A percentile compares a stretch with the other conserved stretches of the same genome.
Conservation (phyloP, 495 filamentous ascomycete species). For the Aspergillus haitiensis region DNA sequence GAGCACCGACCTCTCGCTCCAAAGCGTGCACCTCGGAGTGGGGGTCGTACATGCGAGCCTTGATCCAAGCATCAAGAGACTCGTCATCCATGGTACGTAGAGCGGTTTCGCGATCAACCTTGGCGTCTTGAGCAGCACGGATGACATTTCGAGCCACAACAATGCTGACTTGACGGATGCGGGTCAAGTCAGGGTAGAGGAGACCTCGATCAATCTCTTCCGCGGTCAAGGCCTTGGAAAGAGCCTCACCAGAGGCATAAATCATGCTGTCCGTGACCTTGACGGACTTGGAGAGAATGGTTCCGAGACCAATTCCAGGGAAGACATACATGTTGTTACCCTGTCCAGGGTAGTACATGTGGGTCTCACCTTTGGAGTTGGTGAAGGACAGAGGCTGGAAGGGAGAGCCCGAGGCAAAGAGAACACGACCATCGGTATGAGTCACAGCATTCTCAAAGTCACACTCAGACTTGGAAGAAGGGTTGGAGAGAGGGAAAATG, state of each 20-base stretch:
- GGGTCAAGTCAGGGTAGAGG: constrained; percentile 90
- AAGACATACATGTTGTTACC: constrained; percentile 96
- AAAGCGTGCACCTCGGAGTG: constrained; percentile 59
- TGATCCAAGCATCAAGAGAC: constrained; percentile 76
- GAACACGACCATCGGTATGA: constrained; percentile 82
- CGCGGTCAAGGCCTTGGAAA: constrained; percentile 73
- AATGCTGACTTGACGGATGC: constrained; percentile 87
- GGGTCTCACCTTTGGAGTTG: constrained; percentile 58
- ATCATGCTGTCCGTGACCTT: constrained; percentile 91
- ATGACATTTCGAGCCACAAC: constrained; percentile 90
- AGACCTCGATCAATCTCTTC: constrained; percentile 78
- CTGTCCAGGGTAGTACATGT: constrained; percentile 84
- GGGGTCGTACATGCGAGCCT: constrained; percentile 79
- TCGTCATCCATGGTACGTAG: constrained; percentile 72
- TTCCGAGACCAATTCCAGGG: constrained; percentile 92
- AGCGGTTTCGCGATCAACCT: constrained; percentile 75
- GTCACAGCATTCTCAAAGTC: constrained; percentile 89
- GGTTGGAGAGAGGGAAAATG: constrained; percentile 94
- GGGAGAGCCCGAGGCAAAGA: constrained; percentile 94
- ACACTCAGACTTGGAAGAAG: constrained; percentile 93
- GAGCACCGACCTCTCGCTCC: constrained; percentile 53
- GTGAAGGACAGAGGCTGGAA: constrained; percentile 72
- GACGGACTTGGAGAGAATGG: constrained; percentile 86
- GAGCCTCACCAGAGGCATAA: constrained; percentile 83
- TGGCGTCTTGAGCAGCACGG: constrained; percentile 78